Base-by-base conservation (phyloP, 2,329 filamentous ascomycete genomes). In the Calonectria montana region DNA sequence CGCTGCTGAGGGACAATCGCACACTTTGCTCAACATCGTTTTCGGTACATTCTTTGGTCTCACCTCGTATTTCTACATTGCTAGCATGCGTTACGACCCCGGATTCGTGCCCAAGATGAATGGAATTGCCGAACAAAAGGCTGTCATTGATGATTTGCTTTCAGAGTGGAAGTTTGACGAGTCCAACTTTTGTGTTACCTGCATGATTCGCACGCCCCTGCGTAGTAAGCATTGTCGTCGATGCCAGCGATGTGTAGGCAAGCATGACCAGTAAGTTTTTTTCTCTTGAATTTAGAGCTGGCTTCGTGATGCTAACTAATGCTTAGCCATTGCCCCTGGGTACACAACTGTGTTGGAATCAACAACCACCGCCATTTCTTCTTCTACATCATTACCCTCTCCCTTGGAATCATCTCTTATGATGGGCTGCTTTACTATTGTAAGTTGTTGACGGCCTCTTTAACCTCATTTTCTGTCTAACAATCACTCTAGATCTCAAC, bases 361-460 rank as follows among this genome's bases (percentile, higher is more conserved):
- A 98, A 98, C 86, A 99, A 98, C 82, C 94, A 98, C 80, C 92
- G 97, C 16, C 96, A 98, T 78, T 99, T 99, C 83, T 94, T 98
- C 80, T 86, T 98, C 62, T 99, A 98, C 82, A 89, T 99, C 21
- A 85, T 97, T 48, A 92, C 85, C 78, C 86, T 99, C 73, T 94
- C 95, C 67, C 74, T 94, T 18, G 95, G 95, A 35, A 93, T 98
- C 41, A 75, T 94, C 3, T 79, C 91, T 2, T 92, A 95, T 76
- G 90, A 97, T 75, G 91, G 89, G 81, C 81, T 98, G 43, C 88
- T 92, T 23, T 91, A 96, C 78, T 88, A 89, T 76, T 97, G 93
- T 95, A 85, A 85, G 91, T 81, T 72, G 0, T 5, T 47, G 10
- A n/a, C 48, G 62, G 27, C 39, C 57, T 27, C 18, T 29, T 9